Base-by-base conservation (phyloP, 257 asterid genomes). In the Fraxinus cuspidata region DNA sequence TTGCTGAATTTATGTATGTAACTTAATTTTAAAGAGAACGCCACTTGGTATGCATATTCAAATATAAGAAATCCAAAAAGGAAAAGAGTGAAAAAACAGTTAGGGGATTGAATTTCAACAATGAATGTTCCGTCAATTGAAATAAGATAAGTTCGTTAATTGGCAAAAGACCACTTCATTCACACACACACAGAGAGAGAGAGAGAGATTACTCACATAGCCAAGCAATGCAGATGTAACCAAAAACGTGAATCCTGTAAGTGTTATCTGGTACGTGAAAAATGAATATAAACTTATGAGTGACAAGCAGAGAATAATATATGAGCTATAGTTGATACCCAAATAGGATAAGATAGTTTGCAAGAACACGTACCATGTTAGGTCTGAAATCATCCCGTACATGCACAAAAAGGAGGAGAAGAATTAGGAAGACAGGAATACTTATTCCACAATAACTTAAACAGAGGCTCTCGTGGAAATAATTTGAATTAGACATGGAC, bases 221-320 rank as follows among this genome's bases (percentile, higher is more conserved):
- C 97, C 96, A 60, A 94, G 91, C 67, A 89, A 44, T 29, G 96
- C 94, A 72, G 98, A 94, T 31, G 84, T 79, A 70, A 87, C 65
- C 84, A 94, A 80, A 77, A 92, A 92, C 85, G 90, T 87, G 78
- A 87, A 88, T 73, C 98, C 98, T 1, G 75, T 92, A 74, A 94
- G 97, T 18, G 98, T 94, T 79, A 94, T 94, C 98, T 94, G 90
- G 27, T 7, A 56, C 73, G 67, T 56, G 27, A 84, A 78, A 78
- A 25, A 32, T 37, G 74, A 68, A 42, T 42, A 42, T 21, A 29
- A 79, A 35, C 21, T 25, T 35, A 40, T 78, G 64, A 85, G 79
- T 73, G 67, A 75, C 63, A 53, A 31, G 40, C 60, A 16, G 56
- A 44, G 37, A 74, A 56, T 51, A 67, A 82, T 49, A 64, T 5